These are phyloP conservation scores for Botryotinia globosa DNA, from an alignment of 2,329 filamentous ascomycete genomes.

Conservation along the genomic window DNA sequence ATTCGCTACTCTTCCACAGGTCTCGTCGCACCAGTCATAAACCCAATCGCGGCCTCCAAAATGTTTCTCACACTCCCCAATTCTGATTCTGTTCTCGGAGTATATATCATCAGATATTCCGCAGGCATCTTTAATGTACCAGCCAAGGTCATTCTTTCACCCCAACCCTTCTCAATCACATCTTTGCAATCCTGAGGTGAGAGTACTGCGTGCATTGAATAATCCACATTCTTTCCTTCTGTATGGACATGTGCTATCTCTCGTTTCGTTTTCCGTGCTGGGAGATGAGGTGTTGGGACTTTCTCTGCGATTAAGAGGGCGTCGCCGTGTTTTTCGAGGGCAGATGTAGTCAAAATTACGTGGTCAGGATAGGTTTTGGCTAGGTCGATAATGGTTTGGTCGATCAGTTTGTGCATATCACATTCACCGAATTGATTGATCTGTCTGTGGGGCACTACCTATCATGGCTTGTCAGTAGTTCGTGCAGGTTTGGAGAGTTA, in stretches of 20 bases:
- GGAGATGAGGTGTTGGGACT: slow-evolving; percentile 26
- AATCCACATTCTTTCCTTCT: slow-evolving; percentile 26
- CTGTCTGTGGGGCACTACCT: slow-evolving; percentile 31
- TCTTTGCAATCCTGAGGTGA: slow-evolving; percentile 32
- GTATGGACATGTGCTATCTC: slow-evolving; percentile 32
- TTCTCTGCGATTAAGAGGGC: slow-evolving; percentile 28
- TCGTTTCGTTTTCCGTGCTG: slow-evolving; percentile 25
- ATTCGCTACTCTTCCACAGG: not conserved
- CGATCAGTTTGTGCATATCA: slow-evolving; percentile 25
- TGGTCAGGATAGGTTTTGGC: slow-evolving; percentile 22
- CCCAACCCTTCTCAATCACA: slow-evolving; percentile 32
- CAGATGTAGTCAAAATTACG: slow-evolving; percentile 27
- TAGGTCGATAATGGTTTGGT: slow-evolving; percentile 8
- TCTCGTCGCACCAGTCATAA: slow-evolving; percentile 28
- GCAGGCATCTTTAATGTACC: slow-evolving; percentile 29
- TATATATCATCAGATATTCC: slow-evolving; percentile 32
- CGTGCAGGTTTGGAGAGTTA: not conserved
- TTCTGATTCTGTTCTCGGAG: slow-evolving; percentile 30
- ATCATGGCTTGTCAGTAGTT: slow-evolving; percentile 16
- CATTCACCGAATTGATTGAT: slow-evolving; percentile 24
- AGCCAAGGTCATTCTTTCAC: slow-evolving; percentile 31
- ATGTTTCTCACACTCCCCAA: slow-evolving; percentile 28
- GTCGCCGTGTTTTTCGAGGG: slow-evolving; percentile 29
- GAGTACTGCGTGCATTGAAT: slow-evolving; percentile 30
- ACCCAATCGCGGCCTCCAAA: slow-evolving; percentile 29